These are phyloP conservation scores for Hyphopichia buzzinii DNA, from an alignment of 1,139 yeast genomes.

Conservation along the genomic window DNA sequence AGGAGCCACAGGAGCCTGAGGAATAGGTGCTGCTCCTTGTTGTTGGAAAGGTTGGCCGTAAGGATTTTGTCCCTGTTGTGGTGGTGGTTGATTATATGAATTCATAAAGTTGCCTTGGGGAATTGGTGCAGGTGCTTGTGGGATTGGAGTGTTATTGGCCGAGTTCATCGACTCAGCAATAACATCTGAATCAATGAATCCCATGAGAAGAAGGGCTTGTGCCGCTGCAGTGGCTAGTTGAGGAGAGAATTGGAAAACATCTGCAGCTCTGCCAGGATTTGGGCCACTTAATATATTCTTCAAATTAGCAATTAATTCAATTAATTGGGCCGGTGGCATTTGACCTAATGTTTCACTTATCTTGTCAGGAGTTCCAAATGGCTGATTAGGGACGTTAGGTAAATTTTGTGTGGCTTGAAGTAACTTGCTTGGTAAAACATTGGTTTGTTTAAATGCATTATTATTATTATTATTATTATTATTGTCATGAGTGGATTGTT, in stretches of 20 bases:
- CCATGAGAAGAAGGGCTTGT: conserved; percentile 75
- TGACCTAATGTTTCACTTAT: conserved; percentile 55
- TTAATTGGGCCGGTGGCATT: conserved; percentile 66
- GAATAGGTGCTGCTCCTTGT: neutral
- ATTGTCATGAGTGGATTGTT: conserved; percentile 9
- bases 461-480: conserved; percentile 8
- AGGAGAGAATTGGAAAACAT: conserved; percentile 54
- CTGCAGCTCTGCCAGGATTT: conserved; percentile 48
- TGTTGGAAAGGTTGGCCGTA: conserved; percentile 7
- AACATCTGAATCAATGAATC: conserved; percentile 64
- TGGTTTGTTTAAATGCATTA: conserved; percentile 9
- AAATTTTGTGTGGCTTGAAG: conserved; percentile 51
- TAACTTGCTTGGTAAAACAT: conserved; percentile 41
- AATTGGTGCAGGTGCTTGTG: conserved; percentile 15
- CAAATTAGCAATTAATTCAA: conserved; percentile 64
- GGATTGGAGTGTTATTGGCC: conserved; percentile 24
- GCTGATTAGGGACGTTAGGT: conserved; percentile 46
- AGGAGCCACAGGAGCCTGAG: neutral
- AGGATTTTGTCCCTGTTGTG: conserved; percentile 7
- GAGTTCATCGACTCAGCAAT: conserved; percentile 47
- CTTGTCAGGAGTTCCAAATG: conserved; percentile 47
- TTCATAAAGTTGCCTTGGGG: conserved; percentile 7
- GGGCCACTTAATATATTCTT: conserved; percentile 53
- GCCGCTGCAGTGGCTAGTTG: conserved; percentile 64
- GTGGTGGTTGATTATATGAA: conserved; percentile 7